Percentiles rank a stretch among this genome's conserved stretches.
Evolutionary conservation across 2,329 filamentous ascomycete species (phyloP).

Genomic region (Fusarium burgessii): DNA sequence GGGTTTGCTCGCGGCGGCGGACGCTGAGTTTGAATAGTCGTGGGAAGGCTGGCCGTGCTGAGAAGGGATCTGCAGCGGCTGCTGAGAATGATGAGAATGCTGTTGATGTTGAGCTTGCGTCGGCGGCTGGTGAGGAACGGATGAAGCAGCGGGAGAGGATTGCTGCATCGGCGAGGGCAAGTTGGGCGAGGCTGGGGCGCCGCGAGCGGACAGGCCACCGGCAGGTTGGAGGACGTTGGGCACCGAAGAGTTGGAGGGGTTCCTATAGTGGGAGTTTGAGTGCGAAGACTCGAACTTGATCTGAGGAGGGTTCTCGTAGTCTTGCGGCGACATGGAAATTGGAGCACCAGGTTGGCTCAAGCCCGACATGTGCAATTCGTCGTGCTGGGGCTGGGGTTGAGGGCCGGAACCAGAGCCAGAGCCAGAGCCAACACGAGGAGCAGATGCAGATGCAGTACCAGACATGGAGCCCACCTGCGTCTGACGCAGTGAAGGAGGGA

Average conservation of each 20-base stretch:
- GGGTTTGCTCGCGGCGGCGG: slow-evolving; percentile 67
- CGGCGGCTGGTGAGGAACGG: slow-evolving; percentile 52
- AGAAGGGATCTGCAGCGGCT: slow-evolving; percentile 48
- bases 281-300: slow-evolving; percentile 63
- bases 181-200: slow-evolving; percentile 56
- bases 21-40: slow-evolving; percentile 33
- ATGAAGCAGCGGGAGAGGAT: slow-evolving; percentile 51
- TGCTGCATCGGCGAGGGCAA: slow-evolving; percentile 60
- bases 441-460: slow-evolving; percentile 19
- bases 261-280: slow-evolving; percentile 56
- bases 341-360: slow-evolving; percentile 51
- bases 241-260: slow-evolving; percentile 58
- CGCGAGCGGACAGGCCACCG: slow-evolving; percentile 53
- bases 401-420: slow-evolving; percentile 39
- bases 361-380: slow-evolving; percentile 68
- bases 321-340: slow-evolving; percentile 58
- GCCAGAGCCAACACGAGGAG: slow-evolving; percentile 16
- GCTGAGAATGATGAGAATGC: slow-evolving; percentile 50
- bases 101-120: slow-evolving; percentile 50
- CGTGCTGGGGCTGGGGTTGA: slow-evolving; percentile 52
- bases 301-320: slow-evolving; percentile 65
- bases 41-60: slow-evolving; percentile 72
- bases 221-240: slow-evolving; percentile 71
- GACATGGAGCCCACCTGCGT: slow-evolving; percentile 42
- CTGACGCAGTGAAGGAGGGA: slow-evolving; percentile 49